Evolutionary conservation across 2,329 filamentous ascomycete species (phyloP).

Genomic region (Delphinella strobiligena): DNA sequence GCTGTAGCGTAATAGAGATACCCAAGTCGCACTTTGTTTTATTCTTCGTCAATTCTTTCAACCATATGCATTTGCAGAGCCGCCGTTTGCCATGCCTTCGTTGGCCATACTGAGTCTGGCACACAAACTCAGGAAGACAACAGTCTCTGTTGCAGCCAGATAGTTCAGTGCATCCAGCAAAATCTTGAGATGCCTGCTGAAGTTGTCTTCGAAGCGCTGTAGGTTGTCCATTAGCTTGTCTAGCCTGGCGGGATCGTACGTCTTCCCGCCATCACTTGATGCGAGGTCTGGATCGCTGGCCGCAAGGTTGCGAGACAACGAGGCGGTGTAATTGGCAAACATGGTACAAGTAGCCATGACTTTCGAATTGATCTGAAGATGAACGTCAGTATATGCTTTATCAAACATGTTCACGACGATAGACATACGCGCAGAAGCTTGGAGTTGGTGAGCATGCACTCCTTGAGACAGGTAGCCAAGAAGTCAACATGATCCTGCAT

Average conservation of each 20-base stretch:
- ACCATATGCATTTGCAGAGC: slow-evolving; percentile 1
- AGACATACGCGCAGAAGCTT: slow-evolving; percentile 71
- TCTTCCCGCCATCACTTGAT: slow-evolving; percentile 22
- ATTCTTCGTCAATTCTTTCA: slow-evolving; percentile 1
- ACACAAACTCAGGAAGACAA: slow-evolving; percentile 80
- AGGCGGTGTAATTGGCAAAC: slow-evolving; percentile 83
- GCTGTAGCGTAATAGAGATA: too few relatives aligned
- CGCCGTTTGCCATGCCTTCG: slow-evolving; percentile 50
- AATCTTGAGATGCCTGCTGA: slow-evolving; percentile 84
- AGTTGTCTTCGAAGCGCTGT: slow-evolving; percentile 85
- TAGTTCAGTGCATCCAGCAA: slow-evolving; percentile 91
- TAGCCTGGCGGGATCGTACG: slow-evolving; percentile 45
- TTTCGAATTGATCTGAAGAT: slow-evolving; percentile 78
- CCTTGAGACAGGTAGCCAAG: slow-evolving; percentile 91
- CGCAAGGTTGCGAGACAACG: slow-evolving; percentile 72
- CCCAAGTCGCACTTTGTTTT: slow-evolving; percentile 1
- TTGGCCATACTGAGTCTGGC: slow-evolving; percentile 71
- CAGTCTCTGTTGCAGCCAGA: slow-evolving; percentile 93
- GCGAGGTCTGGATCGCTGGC: slow-evolving; percentile 71
- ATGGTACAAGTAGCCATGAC: slow-evolving; percentile 91
- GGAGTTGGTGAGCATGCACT: slow-evolving; percentile 97
- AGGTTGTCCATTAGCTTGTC: slow-evolving; percentile 77
- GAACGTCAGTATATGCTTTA: background rate
- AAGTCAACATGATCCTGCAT: slow-evolving; percentile 99
- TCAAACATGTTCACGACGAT: background rate